phyloP scores from a whole-genome alignment of 257 asterid species.

The Salvia splendens region DNA sequence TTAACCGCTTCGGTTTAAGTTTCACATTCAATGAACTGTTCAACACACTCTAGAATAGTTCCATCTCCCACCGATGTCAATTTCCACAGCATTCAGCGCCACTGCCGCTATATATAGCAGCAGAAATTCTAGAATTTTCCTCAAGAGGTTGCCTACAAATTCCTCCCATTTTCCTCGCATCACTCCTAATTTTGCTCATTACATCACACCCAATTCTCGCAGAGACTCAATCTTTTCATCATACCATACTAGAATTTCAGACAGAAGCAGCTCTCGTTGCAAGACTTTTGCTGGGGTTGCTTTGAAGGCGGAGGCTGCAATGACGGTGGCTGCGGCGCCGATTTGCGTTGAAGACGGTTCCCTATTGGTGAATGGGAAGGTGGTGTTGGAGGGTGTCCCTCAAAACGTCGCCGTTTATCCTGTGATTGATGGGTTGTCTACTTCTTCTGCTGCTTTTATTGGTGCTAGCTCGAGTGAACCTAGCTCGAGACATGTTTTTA shows the following conservation, averaged over 20 bases:
- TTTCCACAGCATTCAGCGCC: conserved; percentile 11
- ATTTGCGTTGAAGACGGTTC: conserved; percentile 40
- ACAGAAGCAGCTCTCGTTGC: background rate
- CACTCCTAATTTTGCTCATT: conserved; percentile 11
- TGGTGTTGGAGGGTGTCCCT: conserved; percentile 44
- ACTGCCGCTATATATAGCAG: conserved; percentile 24
- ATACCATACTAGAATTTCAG: background rate
- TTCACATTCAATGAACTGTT: background rate
- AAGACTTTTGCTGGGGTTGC: conserved; percentile 15
- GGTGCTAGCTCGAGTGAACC: conserved; percentile 47
- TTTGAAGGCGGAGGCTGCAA: conserved; percentile 33
- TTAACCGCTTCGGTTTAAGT: background rate
- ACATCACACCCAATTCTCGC: conserved; percentile 20
- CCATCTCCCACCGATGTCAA: conserved; percentile 21
- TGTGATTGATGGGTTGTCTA: conserved; percentile 29
- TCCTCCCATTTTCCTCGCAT: background rate
- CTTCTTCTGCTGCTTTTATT: conserved; percentile 38
- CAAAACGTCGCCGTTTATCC: conserved; percentile 50
- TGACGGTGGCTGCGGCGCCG: conserved; percentile 49
- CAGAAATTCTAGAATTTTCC: conserved; percentile 27
- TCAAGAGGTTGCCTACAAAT: conserved; percentile 17
- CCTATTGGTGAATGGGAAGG: conserved; percentile 50
- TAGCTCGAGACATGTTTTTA: conserved; percentile 52
- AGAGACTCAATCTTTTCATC: conserved; percentile 6
- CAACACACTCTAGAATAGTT: background rate